phyloP scores from a whole-genome alignment of 1,139 yeast genomes.

The Blastobotrys niveus region DNA sequence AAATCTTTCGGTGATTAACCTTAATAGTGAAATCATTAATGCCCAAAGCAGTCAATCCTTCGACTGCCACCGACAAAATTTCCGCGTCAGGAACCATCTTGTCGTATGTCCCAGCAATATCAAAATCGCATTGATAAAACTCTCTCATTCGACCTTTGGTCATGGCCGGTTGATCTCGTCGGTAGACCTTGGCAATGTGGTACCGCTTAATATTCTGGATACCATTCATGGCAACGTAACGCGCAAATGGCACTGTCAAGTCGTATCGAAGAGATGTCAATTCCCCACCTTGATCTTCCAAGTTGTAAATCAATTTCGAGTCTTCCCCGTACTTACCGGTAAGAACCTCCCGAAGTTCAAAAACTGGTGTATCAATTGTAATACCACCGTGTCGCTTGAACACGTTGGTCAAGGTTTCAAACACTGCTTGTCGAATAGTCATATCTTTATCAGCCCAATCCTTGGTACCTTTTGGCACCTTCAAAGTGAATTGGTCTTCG shows the following conservation, averaged over 20 bases:
- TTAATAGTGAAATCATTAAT: slow-evolving; percentile 85
- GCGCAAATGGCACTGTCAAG: slow-evolving; percentile 94
- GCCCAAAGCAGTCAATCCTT: slow-evolving; percentile 78
- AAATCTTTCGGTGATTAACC: slow-evolving; percentile 87
- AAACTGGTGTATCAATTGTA: slow-evolving; percentile 96
- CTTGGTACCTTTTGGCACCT: slow-evolving; percentile 91
- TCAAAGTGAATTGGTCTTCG: slow-evolving; percentile 59
- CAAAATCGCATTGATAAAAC: slow-evolving; percentile 97
- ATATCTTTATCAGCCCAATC: slow-evolving; percentile 99
- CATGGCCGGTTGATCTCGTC: slow-evolving; percentile 99
- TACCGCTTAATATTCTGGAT: slow-evolving; percentile 83
- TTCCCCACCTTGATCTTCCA: slow-evolving; percentile 98
- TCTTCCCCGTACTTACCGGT: slow-evolving; percentile 98
- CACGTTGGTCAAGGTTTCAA: slow-evolving; percentile 59
- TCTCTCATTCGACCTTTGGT: slow-evolving; percentile 99
- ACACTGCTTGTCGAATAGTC: slow-evolving; percentile 87
- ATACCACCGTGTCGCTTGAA: slow-evolving; percentile 97
- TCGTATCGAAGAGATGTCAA: slow-evolving; percentile 91
- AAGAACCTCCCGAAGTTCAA: slow-evolving; percentile 87
- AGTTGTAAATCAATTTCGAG: slow-evolving; percentile 86
- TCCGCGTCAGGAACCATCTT: slow-evolving; percentile 96
- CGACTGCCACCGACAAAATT: slow-evolving; percentile 69
- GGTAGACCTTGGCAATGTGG: slow-evolving; percentile 95
- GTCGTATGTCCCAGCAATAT: slow-evolving; percentile 88
- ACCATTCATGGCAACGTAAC: slow-evolving; percentile 93